Conservation (phyloP, 345 rosid genomes). For the Eucalyptus cladocalyx region DNA sequence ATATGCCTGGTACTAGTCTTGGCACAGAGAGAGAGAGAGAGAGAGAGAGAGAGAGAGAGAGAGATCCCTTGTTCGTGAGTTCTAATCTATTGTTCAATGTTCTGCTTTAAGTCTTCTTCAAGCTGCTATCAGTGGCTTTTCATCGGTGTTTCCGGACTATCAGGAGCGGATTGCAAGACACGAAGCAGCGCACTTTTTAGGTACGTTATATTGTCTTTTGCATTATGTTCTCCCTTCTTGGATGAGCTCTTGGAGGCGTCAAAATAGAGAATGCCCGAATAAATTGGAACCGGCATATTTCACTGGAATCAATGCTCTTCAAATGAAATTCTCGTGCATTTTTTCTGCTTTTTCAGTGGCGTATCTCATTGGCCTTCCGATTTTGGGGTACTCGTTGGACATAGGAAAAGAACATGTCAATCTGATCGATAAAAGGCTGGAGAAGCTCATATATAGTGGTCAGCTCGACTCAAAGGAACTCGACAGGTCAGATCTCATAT, state of each 20-base stretch:
- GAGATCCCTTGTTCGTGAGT: background rate
- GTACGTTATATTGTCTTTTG: conserved; percentile 9
- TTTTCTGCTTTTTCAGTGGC: conserved; percentile 36
- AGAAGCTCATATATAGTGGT: conserved; percentile 80
- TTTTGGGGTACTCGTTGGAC: conserved; percentile 77
- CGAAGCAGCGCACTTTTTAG: conserved; percentile 91
- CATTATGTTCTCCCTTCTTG: background rate
- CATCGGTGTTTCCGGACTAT: conserved; percentile 76
- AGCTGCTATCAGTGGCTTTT: conserved; percentile 75
- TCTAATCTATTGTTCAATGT: background rate
- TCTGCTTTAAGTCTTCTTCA: conserved; percentile 58
- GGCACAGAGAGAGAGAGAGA: background rate
- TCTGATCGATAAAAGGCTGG: conserved; percentile 71
- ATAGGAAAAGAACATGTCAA: conserved; percentile 93
- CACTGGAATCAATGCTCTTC: background rate
- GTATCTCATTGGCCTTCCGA: conserved; percentile 82
- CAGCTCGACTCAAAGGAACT: conserved; percentile 81
- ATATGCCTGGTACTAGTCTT: background rate
- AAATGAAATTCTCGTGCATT: background rate
- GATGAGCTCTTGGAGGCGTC: background rate
- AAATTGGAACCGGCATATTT: background rate
- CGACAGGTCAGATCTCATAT: conserved; percentile 36
- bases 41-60: too few species aligned
- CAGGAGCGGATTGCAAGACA: conserved; percentile 77
- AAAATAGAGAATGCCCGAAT: background rate